Evolutionary conservation across 441 rosid genomes (phyloP).

Genomic region (Sinapis alba): DNA sequence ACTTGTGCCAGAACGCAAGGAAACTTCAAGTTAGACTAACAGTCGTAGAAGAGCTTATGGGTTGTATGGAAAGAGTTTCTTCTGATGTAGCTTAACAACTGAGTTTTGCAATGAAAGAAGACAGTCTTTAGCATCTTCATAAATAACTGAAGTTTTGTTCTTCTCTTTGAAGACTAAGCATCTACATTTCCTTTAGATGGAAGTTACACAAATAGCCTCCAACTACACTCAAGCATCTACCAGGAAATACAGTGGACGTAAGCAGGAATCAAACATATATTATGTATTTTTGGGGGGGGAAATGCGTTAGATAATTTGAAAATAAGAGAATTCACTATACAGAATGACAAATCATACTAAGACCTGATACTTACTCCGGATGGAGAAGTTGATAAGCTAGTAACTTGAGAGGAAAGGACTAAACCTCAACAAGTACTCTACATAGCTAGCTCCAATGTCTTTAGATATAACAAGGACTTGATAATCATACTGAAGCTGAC

Average conservation of each 20-base stretch:
- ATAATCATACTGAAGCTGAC: too few species aligned
- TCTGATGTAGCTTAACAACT: constrained; percentile 65
- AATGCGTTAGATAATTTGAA: not conserved
- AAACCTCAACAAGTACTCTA: not conserved
- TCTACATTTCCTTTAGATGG: too few species aligned
- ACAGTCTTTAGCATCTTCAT: constrained; percentile 64
- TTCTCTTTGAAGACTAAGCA: constrained; percentile 41
- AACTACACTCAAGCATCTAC: too few species aligned
- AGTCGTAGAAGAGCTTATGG: constrained; percentile 78
- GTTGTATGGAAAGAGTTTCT: constrained; percentile 80
- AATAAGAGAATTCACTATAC: not conserved
- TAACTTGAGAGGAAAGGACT: not conserved
- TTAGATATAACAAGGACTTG: too few species aligned
- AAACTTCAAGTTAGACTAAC: constrained; percentile 41
- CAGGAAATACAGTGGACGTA: too few species aligned
- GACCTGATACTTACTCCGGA: not conserved
- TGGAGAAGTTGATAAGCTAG: not conserved
- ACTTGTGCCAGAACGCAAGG: constrained; percentile 19
- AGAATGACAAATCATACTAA: not conserved
- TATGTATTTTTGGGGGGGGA: not conserved
- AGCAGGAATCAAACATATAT: not conserved
- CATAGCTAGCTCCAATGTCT: too few species aligned
- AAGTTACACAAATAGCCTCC: too few species aligned
- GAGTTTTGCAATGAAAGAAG: constrained; percentile 72
- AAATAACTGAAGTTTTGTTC: constrained; percentile 47